Evolutionary conservation across 192 early-diverging fungal species (phyloP).

Genomic region (Obelidium mucronatum): DNA sequence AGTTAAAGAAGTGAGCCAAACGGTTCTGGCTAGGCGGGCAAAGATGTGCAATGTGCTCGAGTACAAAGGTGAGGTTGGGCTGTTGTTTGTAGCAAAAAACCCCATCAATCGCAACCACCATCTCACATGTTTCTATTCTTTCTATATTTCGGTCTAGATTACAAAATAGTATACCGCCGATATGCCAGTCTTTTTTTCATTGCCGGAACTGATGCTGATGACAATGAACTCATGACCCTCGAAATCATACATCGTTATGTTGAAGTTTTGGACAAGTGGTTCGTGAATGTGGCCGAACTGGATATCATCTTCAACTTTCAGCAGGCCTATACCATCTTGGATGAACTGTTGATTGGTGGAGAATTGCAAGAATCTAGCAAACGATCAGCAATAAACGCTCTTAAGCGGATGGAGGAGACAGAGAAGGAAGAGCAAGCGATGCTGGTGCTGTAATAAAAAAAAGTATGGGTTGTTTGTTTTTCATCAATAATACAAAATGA

Average conservation of each 20-base stretch:
- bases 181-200: constrained; percentile 98
- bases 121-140: neutral
- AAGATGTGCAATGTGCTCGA: constrained; percentile 99
- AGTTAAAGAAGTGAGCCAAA: constrained; percentile 91
- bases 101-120: neutral
- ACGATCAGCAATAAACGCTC: constrained; percentile 59
- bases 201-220: constrained; percentile 88
- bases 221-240: constrained; percentile 93
- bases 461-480: neutral
- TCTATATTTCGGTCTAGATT: constrained; percentile 48
- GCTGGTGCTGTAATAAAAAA: neutral
- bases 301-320: constrained; percentile 99
- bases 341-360: constrained; percentile 79
- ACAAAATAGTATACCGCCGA: constrained; percentile 84
- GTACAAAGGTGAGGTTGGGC: constrained; percentile 73
- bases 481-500: neutral
- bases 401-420: constrained; percentile 60
- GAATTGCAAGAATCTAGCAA: constrained; percentile 97
- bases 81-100: neutral
- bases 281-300: constrained; percentile 95
- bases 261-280: constrained; percentile 96
- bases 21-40: constrained; percentile 84
- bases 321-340: constrained; percentile 63
- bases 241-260: constrained; percentile 99
- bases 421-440: constrained; percentile 36